phyloP scores from a whole-genome alignment of 1,139 yeast genomes.

The Candida albicans region DNA sequence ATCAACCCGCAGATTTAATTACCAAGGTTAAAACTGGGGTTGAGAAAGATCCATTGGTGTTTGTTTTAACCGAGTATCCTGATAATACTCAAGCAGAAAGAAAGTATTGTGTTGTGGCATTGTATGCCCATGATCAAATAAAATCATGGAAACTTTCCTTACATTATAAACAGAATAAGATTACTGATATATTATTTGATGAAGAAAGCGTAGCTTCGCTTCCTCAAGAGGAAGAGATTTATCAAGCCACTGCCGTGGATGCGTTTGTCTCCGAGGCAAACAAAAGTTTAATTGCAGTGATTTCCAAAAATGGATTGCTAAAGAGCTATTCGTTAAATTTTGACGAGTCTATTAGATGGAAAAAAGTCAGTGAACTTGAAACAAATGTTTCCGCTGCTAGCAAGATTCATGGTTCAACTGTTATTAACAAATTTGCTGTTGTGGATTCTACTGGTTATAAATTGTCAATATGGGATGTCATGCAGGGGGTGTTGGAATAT shows the following conservation, averaged over 20 bases:
- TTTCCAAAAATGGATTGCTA: constrained; percentile 57
- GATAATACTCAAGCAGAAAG: constrained; percentile 7
- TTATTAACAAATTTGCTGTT: constrained; percentile 68
- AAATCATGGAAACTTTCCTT: constrained; percentile 31
- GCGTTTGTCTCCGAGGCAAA: constrained; percentile 32
- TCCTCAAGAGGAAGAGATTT: constrained; percentile 33
- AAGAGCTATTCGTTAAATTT: constrained; percentile 33
- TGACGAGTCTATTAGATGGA: constrained; percentile 46
- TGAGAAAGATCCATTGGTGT: constrained; percentile 25
- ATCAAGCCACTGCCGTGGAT: constrained; percentile 60
- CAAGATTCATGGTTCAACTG: constrained; percentile 67
- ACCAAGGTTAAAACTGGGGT: constrained; percentile 17
- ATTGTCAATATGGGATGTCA: constrained; percentile 76
- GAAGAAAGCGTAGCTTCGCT: constrained; percentile 27
- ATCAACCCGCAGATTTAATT: constrained; percentile 29
- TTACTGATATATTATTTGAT: constrained; percentile 19
- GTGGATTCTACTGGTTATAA: constrained; percentile 52
- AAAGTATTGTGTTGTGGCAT: constrained; percentile 26
- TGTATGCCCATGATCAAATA: constrained; percentile 26
- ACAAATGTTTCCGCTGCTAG: constrained; percentile 58
- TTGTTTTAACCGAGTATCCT: constrained; percentile 24
- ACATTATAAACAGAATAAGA: constrained; percentile 17
- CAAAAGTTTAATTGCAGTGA: constrained; percentile 57
- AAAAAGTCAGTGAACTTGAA: constrained; percentile 42
- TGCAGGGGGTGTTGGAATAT: constrained; percentile 67